Percentiles rank a stretch among this genome's conserved stretches.
Evolutionary conservation across 257 asterid species (phyloP).

Genomic region (Voacanga thouarsii): DNA sequence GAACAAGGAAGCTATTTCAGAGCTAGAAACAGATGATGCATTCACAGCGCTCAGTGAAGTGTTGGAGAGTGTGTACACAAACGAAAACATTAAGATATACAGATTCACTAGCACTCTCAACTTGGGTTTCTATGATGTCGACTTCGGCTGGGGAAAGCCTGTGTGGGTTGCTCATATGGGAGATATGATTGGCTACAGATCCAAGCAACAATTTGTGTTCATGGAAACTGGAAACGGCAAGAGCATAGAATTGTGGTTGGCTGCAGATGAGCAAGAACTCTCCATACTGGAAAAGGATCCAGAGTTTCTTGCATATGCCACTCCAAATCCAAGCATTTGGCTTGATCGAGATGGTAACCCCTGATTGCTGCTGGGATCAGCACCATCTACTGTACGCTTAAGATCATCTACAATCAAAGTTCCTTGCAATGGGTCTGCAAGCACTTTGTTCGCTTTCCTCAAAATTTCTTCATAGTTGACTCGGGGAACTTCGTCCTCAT

Average conservation of each 20-base stretch:
- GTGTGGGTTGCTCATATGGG: constrained; percentile 23
- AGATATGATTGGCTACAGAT: constrained; percentile 14
- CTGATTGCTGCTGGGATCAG: not conserved
- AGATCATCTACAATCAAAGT: too few species aligned
- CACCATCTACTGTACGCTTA: too few species aligned
- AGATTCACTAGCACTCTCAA: constrained; percentile 13
- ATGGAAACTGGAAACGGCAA: constrained; percentile 13
- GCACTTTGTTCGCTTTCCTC: too few species aligned
- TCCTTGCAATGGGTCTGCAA: not conserved
- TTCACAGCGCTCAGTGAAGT: constrained; percentile 10
- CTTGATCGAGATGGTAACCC: not conserved
- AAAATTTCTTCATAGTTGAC: too few species aligned
- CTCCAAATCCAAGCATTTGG: constrained; percentile 23
- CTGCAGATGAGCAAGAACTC: constrained; percentile 16
- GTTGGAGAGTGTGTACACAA: constrained; percentile 20
- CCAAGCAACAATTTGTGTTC: constrained; percentile 27
- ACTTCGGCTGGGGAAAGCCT: constrained; percentile 26
- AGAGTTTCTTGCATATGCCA: constrained; percentile 24
- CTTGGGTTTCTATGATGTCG: constrained; percentile 14
- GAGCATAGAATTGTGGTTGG: constrained; percentile 23
- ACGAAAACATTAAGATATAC: constrained; percentile 9
- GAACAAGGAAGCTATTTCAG: constrained; percentile 13
- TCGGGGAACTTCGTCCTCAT: too few species aligned
- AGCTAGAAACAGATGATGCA: constrained; percentile 6
- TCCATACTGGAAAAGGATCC: constrained; percentile 22